Evolutionary conservation across 805 yeast genomes (phyloP), one percentile per base, ranked within the genome.

Genomic region (Osmozyma mogii): DNA sequence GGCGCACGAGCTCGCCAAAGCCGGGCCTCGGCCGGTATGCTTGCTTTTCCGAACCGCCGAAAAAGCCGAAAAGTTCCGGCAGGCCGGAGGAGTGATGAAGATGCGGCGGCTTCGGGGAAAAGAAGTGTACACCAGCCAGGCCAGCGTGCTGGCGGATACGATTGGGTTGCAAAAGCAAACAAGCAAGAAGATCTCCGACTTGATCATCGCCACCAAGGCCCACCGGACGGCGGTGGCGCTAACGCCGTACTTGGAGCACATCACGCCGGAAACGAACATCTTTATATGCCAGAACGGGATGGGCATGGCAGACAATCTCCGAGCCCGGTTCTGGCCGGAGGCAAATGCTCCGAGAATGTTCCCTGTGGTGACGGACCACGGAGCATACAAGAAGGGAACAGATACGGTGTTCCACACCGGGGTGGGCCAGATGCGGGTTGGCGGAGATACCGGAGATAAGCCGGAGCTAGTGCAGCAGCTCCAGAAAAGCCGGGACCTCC

Each of bases 321-420:
- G 60, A n/a, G 48, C 54, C 2, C 47, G 56, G 14, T 52, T 74
- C 6, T 83, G 89, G 87, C 73, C 73, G 4, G 44, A 54, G 3
- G 24, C 25, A 1, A 43, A 38, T 0, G 50, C 73, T 30, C 95
- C 96, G 0, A 62, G 59, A 10, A 35, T 85, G 5, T 73, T 66
- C 45, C 82, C 76, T 46, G 96, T 88, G 31, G 76, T 88, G 15
- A 80, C 81, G 25, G 72, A 83, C 3, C 96, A 89, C 52, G 97
- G 96, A 9, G 84, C 80, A 1, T 80, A 70, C 54, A 72, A 74
- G 41, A 36, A 55, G 5, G 33, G 46, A 1, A 52, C 56, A 2
- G 45, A 37, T 17, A 41, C 41, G 4, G 47, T 58, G 9, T 56
- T 57, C 24, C 94, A 81, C 54, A 88, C 82, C n/a, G 94, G 92